Evolutionary conservation across 2,329 filamentous ascomycete genomes (phyloP), one percentile per base, ranked within the genome.

Genomic region (Curvularia sp.): DNA sequence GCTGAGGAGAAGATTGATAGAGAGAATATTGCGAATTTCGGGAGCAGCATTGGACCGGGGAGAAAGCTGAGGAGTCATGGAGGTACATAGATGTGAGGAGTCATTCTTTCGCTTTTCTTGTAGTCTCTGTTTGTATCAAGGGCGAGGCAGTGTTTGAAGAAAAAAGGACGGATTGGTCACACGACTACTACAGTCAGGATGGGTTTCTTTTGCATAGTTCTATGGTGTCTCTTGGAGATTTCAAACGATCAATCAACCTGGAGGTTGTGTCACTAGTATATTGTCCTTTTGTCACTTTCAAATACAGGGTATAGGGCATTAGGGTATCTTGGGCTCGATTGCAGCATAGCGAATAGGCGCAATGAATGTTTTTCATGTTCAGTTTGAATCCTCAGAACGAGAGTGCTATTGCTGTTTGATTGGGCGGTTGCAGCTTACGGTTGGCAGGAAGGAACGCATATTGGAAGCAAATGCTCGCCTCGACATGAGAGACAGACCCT

Each of bases 21-120:
- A 41, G 78, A 81, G 64, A 80, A 82, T 49, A 56, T 77, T 35
- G 73, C 70, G 26, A 78, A 78, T 53, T 76, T 81, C 57, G 73
- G 71, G 55, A 77, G 69, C 54, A 80, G 73, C 67, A 76, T 77
- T 53, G 77, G 77, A 6, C 75, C 72, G 12, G 72, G 75, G 22
- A 72, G 78, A 56, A 77, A 69, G 62, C 57, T 80, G 65, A 76
- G 78, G 63, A 80, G 77, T 60, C 73, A 75, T 53, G 73, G 72
- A 12, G 70, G 72, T 47, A 46, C 43, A 30, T 61, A 54, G 42
- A 28, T n/a, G 3, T 31, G 13, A 48, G 20, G 18, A 6, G n/a
- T 33, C 30, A 4, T 22, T 33, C 38, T 28, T 49, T 30, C n/a
- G 9, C 5, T n/a, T 15, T n/a, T 26, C 6, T 9, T n/a, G 1